Percentiles rank a stretch among this genome's conserved stretches.
Evolutionary conservation across 306 rosid species (phyloP).

Genomic region (Pterocarpus macrocarpus): DNA sequence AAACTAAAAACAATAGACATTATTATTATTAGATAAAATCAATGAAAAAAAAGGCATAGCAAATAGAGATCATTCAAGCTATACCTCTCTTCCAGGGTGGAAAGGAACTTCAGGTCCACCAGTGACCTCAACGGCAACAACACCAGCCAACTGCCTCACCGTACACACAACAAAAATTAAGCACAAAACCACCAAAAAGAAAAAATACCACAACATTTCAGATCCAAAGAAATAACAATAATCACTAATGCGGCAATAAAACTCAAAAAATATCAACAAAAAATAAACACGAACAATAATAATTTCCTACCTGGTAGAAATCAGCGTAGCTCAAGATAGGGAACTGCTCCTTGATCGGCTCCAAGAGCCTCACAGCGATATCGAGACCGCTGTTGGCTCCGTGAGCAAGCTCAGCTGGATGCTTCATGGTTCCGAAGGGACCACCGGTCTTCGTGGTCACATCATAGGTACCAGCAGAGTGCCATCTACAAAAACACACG

Average conservation of each 20-base stretch:
- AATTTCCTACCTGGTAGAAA: constrained; percentile 76
- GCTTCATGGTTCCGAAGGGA: constrained; percentile 90
- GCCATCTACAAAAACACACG: constrained; percentile 70
- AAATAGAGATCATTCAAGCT: not conserved
- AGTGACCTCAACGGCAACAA: constrained; percentile 91
- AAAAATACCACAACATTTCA: not conserved
- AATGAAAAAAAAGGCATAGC: too few species aligned
- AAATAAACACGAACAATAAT: not conserved
- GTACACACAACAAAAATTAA: not conserved
- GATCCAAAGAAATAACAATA: constrained; percentile 1
- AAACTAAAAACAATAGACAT: too few species aligned
- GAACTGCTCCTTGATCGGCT: constrained; percentile 88
- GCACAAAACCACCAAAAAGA: not conserved
- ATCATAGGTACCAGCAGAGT: constrained; percentile 94
- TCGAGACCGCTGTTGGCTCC: constrained; percentile 92
- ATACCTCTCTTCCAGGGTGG: constrained; percentile 96
- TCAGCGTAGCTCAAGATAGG: constrained; percentile 80
- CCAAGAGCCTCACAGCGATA: constrained; percentile 88
- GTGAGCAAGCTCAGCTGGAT: constrained; percentile 69
- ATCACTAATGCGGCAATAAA: not conserved
- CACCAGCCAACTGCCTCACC: constrained; percentile 76
- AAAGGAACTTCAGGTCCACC: constrained; percentile 98
- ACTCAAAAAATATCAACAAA: too few species aligned
- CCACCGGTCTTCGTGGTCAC: constrained; percentile 79
- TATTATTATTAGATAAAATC: too few species aligned